phyloP scores from a whole-genome alignment of 225 moss, liverwort and hornwort genomes.

The Bryoerythrophyllum caledonicum region DNA sequence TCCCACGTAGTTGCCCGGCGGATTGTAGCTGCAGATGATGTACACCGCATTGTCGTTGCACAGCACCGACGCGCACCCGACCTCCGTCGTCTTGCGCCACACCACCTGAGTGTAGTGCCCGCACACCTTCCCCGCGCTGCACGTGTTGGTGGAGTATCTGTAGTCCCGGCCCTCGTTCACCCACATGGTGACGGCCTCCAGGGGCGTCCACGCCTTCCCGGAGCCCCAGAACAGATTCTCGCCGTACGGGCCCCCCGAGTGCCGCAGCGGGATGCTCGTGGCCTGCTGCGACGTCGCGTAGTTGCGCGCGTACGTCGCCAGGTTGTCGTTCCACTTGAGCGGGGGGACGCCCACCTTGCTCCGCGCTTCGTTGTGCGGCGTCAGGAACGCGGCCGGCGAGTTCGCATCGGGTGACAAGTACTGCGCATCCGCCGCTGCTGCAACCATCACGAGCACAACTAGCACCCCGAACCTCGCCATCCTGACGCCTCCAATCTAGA shows the following conservation, averaged over 20 bases:
- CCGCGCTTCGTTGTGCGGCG: slow-evolving; percentile 51
- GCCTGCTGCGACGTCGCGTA: slow-evolving; percentile 36
- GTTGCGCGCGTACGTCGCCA: slow-evolving; percentile 33
- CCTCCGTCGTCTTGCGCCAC: slow-evolving; percentile 38
- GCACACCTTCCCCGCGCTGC: slow-evolving; percentile 37
- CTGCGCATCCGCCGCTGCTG: slow-evolving; percentile 10
- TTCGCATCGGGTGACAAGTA: slow-evolving; percentile 40
- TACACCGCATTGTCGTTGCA: slow-evolving; percentile 31
- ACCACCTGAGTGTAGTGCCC: slow-evolving; percentile 75
- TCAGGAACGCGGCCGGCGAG: slow-evolving; percentile 30
- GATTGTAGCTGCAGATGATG: slow-evolving; percentile 69
- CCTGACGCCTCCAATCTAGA: too few relatives aligned
- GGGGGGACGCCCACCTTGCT: slow-evolving; percentile 29
- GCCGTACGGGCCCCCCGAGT: slow-evolving; percentile 43
- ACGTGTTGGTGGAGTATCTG: slow-evolving; percentile 34
- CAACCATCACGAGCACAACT: neutral
- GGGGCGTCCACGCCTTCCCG: slow-evolving; percentile 36
- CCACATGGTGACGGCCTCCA: slow-evolving; percentile 42
- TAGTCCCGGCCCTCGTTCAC: slow-evolving; percentile 38
- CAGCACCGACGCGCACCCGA: slow-evolving; percentile 66
- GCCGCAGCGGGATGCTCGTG: slow-evolving; percentile 33
- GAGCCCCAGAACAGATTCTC: slow-evolving; percentile 63
- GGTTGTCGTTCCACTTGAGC: slow-evolving; percentile 26
- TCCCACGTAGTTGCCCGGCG: slow-evolving; percentile 48
- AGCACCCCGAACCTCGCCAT: too few relatives aligned